Percentiles rank a stretch among this genome's conserved stretches.
Conservation (phyloP, 306 rosid genomes). For the Vigna angularis region DNA sequence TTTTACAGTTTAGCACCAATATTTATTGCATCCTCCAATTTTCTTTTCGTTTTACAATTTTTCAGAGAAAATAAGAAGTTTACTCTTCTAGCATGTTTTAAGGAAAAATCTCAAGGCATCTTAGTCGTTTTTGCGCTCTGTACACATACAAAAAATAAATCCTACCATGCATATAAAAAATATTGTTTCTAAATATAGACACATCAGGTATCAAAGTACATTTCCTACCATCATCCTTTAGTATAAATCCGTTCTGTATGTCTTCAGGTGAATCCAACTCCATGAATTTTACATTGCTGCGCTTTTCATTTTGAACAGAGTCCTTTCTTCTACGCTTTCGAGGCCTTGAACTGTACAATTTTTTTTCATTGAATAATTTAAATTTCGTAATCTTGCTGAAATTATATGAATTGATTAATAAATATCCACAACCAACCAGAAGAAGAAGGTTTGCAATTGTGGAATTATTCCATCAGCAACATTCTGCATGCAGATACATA, state of each 20-base stretch:
- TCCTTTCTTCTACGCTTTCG: constrained; percentile 53
- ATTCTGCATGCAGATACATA: constrained; percentile 60
- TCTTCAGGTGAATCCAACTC: constrained; percentile 82
- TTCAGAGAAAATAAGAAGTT: background rate
- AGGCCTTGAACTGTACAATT: constrained; percentile 74
- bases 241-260: constrained; percentile 54
- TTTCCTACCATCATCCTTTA: constrained; percentile 66
- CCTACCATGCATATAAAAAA: background rate
- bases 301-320: constrained; percentile 57
- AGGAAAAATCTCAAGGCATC: constrained; percentile 14
- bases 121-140: background rate
- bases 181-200: constrained; percentile 5
- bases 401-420: constrained; percentile 40
- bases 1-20: background rate
- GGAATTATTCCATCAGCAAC: constrained; percentile 78
- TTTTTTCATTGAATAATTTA: constrained; percentile 38
- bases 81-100: background rate
- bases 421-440: constrained; percentile 78
- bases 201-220: constrained; percentile 31
- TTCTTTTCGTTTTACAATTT: background rate
- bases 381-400: constrained; percentile 40
- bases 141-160: background rate
- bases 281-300: constrained; percentile 72
- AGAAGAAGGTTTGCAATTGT: constrained; percentile 76
- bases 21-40: constrained; percentile 7